Percentiles rank a stretch among this genome's conserved stretches.
phyloP scores from a whole-genome alignment of 1,284 basidiomycete species.

The Rhodotorula sp. region DNA sequence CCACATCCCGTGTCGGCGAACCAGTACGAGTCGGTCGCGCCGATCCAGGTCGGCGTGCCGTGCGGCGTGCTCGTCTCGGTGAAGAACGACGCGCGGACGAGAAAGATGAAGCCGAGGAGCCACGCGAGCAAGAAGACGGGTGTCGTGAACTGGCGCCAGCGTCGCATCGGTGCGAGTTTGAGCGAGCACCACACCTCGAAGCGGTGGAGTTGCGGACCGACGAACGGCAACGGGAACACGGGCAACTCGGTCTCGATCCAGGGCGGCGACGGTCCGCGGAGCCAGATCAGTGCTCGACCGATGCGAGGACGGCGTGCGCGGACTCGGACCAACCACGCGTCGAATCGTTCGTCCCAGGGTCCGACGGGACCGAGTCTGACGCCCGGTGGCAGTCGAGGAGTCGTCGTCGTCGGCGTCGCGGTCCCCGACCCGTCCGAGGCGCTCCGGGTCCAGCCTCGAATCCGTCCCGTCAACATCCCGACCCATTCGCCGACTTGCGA shows the following conservation, averaged over 20 bases:
- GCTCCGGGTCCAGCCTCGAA: background rate
- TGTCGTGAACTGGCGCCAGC: slow-evolving; percentile 19
- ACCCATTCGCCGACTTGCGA: slow-evolving; percentile 2
- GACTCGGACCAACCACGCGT: slow-evolving; percentile 1
- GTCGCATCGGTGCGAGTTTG: slow-evolving; percentile 10
- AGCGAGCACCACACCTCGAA: slow-evolving; percentile 12
- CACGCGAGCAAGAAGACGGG: slow-evolving; percentile 61
- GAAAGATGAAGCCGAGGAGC: slow-evolving; percentile 69
- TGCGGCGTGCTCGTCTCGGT: slow-evolving; percentile 54
- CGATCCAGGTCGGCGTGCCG: slow-evolving; percentile 33
- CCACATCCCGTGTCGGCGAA: slow-evolving; percentile 59
- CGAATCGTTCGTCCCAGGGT: slow-evolving; percentile 10
- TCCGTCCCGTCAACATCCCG: background rate
- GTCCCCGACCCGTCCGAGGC: background rate
- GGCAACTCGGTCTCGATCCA: slow-evolving; percentile 24
- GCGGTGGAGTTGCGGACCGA: slow-evolving; percentile 17
- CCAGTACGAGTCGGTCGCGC: slow-evolving; percentile 48
- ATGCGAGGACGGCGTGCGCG: background rate
- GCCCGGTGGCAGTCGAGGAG: background rate
- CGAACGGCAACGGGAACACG: slow-evolving; percentile 15
- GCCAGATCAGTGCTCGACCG: slow-evolving; percentile 14
- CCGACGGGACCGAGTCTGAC: slow-evolving; percentile 14
- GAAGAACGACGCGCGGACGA: slow-evolving; percentile 69
- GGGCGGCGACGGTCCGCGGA: slow-evolving; percentile 30
- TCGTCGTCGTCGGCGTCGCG: background rate